Evolutionary conservation across 2,329 filamentous ascomycete genomes (phyloP).

Genomic region (Xylaria arbuscula): DNA sequence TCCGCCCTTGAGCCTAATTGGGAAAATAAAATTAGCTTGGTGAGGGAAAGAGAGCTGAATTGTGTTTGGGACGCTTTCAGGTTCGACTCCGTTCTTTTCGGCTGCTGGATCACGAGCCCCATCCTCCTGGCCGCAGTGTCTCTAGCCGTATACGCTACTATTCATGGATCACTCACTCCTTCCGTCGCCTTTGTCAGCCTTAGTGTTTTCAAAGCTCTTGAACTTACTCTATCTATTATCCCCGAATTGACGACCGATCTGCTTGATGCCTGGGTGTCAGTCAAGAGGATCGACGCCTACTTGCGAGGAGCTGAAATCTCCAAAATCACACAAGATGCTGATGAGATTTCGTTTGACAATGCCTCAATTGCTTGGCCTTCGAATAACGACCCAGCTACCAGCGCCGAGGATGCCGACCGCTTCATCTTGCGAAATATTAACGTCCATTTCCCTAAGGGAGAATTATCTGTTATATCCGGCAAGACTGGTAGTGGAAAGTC

Average conservation of each 20-base stretch:
- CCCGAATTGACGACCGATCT: slow-evolving; percentile 78
- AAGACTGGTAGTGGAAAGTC: slow-evolving; percentile 84
- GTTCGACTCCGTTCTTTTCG: slow-evolving; percentile 70
- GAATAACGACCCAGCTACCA: slow-evolving; percentile 59
- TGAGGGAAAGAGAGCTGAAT: slow-evolving; percentile 73
- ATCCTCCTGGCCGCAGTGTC: slow-evolving; percentile 78
- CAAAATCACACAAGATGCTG: slow-evolving; percentile 63
- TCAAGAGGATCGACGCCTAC: slow-evolving; percentile 77
- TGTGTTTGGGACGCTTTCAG: slow-evolving; percentile 75
- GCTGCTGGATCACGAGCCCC: slow-evolving; percentile 78
- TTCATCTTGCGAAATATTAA: slow-evolving; percentile 75
- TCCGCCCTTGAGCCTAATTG: slow-evolving; percentile 80
- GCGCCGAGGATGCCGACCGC: slow-evolving; percentile 64
- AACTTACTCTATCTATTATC: slow-evolving; percentile 75
- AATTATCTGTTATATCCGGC: slow-evolving; percentile 79
- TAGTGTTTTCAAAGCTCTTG: slow-evolving; percentile 78
- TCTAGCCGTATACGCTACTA: slow-evolving; percentile 72
- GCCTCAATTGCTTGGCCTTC: slow-evolving; percentile 80
- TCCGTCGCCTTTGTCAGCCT: slow-evolving; percentile 84
- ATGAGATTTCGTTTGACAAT: slow-evolving; percentile 72
- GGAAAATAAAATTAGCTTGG: slow-evolving; percentile 74
- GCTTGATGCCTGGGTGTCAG: slow-evolving; percentile 78
- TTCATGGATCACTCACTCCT: slow-evolving; percentile 72
- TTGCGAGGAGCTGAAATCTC: slow-evolving; percentile 73
- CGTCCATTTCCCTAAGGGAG: slow-evolving; percentile 73